Conservation (phyloP, 1,284 basidiomycete species). For the Cryptococcus sp. region DNA sequence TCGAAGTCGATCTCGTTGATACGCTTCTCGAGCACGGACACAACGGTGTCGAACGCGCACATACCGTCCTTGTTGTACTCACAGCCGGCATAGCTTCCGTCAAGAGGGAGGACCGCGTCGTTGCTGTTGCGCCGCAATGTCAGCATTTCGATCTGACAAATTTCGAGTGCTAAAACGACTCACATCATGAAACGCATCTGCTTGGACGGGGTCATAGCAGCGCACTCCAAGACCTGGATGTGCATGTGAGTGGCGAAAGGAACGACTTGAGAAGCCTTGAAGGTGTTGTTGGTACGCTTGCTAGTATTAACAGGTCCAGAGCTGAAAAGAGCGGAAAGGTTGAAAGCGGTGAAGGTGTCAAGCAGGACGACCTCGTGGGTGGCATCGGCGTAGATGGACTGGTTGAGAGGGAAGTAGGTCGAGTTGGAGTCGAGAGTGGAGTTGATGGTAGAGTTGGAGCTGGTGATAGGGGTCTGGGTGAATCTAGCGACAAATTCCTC, state of each 20-base stretch:
- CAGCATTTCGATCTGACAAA: neutral
- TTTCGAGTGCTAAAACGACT: slow-evolving; percentile 2
- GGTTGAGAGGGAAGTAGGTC: slow-evolving; percentile 74
- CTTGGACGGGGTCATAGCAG: slow-evolving; percentile 34
- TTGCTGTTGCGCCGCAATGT: slow-evolving; percentile 60
- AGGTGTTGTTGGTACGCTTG: slow-evolving; percentile 49
- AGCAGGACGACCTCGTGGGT: slow-evolving; percentile 66
- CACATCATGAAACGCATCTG: slow-evolving; percentile 50
- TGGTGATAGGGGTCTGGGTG: slow-evolving; percentile 67
- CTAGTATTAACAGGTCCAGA: slow-evolving; percentile 29
- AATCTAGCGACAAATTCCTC: slow-evolving; percentile 78
- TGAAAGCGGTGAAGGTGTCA: slow-evolving; percentile 72
- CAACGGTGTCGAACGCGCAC: slow-evolving; percentile 74
- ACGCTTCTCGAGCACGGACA: slow-evolving; percentile 67
- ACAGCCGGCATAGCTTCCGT: slow-evolving; percentile 68
- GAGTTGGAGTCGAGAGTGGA: slow-evolving; percentile 69
- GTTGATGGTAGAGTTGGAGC: slow-evolving; percentile 75
- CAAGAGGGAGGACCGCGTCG: slow-evolving; percentile 82
- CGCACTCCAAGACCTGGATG: slow-evolving; percentile 46
- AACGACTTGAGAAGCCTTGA: slow-evolving; percentile 67
- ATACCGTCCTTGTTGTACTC: slow-evolving; percentile 69
- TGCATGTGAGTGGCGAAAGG: slow-evolving; percentile 66
- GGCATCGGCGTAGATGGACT: slow-evolving; percentile 67
- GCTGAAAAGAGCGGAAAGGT: slow-evolving; percentile 59
- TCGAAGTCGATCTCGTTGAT: slow-evolving; percentile 70